Percentiles rank a stretch among this genome's conserved stretches.
Evolutionary conservation across 2,329 filamentous ascomycete genomes (phyloP).

Genomic region (Claviceps pazoutovae): DNA sequence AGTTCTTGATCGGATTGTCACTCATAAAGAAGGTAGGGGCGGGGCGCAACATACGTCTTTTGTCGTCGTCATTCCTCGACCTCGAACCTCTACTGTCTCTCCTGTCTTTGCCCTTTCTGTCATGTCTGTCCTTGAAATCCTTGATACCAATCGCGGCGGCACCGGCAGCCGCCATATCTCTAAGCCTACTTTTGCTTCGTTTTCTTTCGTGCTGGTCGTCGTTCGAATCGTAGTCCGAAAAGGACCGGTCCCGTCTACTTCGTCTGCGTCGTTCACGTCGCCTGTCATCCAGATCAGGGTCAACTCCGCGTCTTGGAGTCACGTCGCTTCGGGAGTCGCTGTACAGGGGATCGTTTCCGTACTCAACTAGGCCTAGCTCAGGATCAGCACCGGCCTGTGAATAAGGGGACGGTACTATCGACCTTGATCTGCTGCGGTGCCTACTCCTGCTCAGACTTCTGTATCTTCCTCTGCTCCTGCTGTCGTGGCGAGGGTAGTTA

Average conservation of each 20-base stretch:
- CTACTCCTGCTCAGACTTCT: slow-evolving; percentile 13
- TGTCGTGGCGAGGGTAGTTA: slow-evolving; percentile 17
- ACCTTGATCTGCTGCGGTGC: slow-evolving; percentile 32
- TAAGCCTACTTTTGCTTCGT: slow-evolving; percentile 39
- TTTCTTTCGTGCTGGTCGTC: slow-evolving; percentile 20
- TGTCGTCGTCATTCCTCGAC: slow-evolving; percentile 14
- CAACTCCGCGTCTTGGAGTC: slow-evolving; percentile 27
- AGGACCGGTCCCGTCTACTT: slow-evolving; percentile 21
- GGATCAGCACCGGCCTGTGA: slow-evolving; percentile 44
- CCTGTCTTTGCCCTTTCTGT: slow-evolving; percentile 29
- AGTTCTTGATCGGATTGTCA: not conserved
- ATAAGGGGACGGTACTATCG: slow-evolving; percentile 34
- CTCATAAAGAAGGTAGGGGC: not conserved
- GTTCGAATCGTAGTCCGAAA: slow-evolving; percentile 20
- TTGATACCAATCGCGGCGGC: slow-evolving; percentile 51
- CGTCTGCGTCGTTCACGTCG: slow-evolving; percentile 24
- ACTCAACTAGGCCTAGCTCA: slow-evolving; percentile 56
- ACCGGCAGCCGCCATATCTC: slow-evolving; percentile 36
- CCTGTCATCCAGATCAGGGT: slow-evolving; percentile 33
- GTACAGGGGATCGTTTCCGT: slow-evolving; percentile 44
- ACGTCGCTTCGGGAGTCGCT: slow-evolving; percentile 23
- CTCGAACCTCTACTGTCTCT: slow-evolving; percentile 19
- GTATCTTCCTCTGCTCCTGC: slow-evolving; percentile 21
- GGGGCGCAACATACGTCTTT: slow-evolving; percentile 11
- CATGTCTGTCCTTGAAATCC: slow-evolving; percentile 34